Base-by-base conservation (phyloP, 306 rosid species). In the Quercus bicolor region DNA sequence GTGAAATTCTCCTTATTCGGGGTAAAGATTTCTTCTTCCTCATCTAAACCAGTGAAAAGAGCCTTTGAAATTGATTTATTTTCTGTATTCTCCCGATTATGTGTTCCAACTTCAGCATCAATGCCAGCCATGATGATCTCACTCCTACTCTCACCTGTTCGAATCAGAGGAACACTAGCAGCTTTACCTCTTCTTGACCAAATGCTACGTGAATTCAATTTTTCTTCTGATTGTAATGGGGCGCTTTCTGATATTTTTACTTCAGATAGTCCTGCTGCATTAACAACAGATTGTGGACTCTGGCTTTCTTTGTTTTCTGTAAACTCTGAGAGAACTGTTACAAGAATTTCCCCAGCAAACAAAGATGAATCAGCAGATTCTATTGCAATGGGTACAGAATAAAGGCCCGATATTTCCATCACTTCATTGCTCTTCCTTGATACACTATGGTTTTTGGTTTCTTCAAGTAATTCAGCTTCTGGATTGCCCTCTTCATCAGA, bases 101-200 rank as follows among this genome's bases (percentile, higher is more conserved):
- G 72, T 83, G 21, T 55, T 74, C 53, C 82, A 77, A 57, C 72
- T 72, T 76, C 77, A 64, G 81, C 71, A 69, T 57, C 85, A 85
- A 62, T 68, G 15, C 60, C 71, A 74, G 66, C 71, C 16, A 51
- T 79, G 43, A 29, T 68, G 37, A 40, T 56, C 79, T 68, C 76
- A 31, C 75, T 60, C 86, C 83, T 79, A 55, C 83, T 85, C 79
- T 34, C 77, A 53, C 87, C 84, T 23, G 85, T 87, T 78, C 43
- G 86, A 78, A 82, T 77, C 75, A 59, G 84, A 80, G 87, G 87
- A 79, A 82, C 91, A 85, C 88, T 89, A 43, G 78, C 82, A 85
- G 86, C 87, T 87, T 86, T 91, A 70, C 90, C 93, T 78, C 91
- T 89, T 84, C 89, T 90, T 56, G 86, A 84, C 97, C 92, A 87